Evolutionary conservation across 495 filamentous ascomycete genomes (phyloP).

Genomic region (Penicillium antarcticum): DNA sequence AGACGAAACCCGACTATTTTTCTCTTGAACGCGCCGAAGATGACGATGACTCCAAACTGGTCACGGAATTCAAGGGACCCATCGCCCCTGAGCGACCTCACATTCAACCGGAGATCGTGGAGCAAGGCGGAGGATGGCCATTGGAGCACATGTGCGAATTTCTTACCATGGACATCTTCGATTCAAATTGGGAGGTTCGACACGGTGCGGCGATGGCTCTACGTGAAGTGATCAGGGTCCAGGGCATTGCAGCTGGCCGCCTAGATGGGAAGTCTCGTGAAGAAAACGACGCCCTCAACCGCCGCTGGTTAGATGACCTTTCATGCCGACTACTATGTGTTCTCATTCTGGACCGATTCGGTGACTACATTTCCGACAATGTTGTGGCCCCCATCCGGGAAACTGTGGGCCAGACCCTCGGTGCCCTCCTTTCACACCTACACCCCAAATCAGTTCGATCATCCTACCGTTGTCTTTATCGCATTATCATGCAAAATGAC

Average conservation of each 20-base stretch:
- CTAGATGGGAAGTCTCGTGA: slow-evolving; percentile 61
- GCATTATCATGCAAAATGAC: slow-evolving; percentile 89
- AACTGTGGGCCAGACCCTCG: slow-evolving; percentile 93
- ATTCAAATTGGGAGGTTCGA: slow-evolving; percentile 92
- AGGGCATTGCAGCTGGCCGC: slow-evolving; percentile 88
- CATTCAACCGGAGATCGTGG: slow-evolving; percentile 64
- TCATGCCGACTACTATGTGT: slow-evolving; percentile 90
- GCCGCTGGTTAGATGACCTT: slow-evolving; percentile 85
- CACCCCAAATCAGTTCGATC: slow-evolving; percentile 69
- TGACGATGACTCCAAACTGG: slow-evolving; percentile 86
- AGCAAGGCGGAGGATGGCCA: slow-evolving; percentile 78
- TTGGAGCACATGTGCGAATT: slow-evolving; percentile 92
- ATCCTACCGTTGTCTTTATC: slow-evolving; percentile 76
- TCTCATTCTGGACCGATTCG: slow-evolving; percentile 95
- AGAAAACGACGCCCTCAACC: slow-evolving; percentile 77
- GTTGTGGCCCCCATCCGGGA: slow-evolving; percentile 95
- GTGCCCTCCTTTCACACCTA: slow-evolving; percentile 80
- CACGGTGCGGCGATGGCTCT: slow-evolving; percentile 96
- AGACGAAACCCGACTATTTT: slow-evolving; percentile 71
- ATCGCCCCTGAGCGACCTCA: slow-evolving; percentile 55
- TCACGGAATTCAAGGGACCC: slow-evolving; percentile 92
- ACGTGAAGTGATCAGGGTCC: slow-evolving; percentile 86
- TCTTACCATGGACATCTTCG: slow-evolving; percentile 87
- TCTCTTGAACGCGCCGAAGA: slow-evolving; percentile 70
- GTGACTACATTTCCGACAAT: slow-evolving; percentile 95